Evolutionary conservation across 306 rosid genomes (phyloP), one percentile per base, ranked within the genome.

Genomic region (Quercus variabilis): DNA sequence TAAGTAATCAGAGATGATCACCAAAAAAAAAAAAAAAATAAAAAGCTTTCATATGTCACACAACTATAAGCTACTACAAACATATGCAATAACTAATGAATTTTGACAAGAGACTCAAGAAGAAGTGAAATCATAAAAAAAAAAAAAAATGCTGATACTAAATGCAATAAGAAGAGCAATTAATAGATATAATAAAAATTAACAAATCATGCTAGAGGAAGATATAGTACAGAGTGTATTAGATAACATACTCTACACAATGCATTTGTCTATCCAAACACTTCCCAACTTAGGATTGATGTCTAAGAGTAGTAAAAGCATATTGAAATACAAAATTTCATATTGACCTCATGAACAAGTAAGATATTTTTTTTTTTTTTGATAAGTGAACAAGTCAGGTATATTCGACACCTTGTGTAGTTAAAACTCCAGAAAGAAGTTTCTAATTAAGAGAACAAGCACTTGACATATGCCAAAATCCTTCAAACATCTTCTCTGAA

Each of bases 1-100:
- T 33, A 79, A 51, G 30, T 62, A 19, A 68, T 18, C 13, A 73
- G 14, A 74, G 49, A 28, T 65, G 49, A 79, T 73, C 52, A 69
- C 72, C 46, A 41, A 41, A 38, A 41, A 8, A 8, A 38, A 38
- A 7, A 8, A 38, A 38, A 7, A 52, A 67, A 67, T 18, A 67
- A 21, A 10, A 46, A 35, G 52, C 4, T 30, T 30, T 41, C 71
- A 65, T 30, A 64, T 17, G 5, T 30, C 55, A 60, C 64, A 49
- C n/a, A 73, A 26, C 52, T 25, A 23, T 55, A 63, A 19, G 64
- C 65, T 62, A 62, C 12, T 67, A 67, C 51, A 67, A 20, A 67
- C 26, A n/a, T 1, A 33, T 67, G 72, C 51, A 67, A 67, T 64
- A 31, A 5, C 18, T 31, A 67, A 19, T 33, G 12, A 33, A 18